Base-by-base conservation (phyloP, 495 filamentous ascomycete genomes). In the Beverwykella pulmonaria region DNA sequence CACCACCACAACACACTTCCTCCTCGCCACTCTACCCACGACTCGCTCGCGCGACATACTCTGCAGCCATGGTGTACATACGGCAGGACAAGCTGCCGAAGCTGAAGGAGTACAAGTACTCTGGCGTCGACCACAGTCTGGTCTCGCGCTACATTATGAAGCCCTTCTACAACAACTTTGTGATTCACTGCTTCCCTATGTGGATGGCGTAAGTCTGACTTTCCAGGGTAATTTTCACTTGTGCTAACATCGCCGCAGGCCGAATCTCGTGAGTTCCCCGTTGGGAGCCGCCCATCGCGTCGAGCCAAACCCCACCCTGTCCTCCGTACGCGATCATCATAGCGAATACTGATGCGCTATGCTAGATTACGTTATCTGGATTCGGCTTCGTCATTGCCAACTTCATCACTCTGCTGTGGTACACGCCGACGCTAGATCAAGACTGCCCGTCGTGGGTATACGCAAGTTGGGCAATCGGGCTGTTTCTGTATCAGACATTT, bases 401-500 rank as follows among this genome's bases (percentile, higher is more conserved):
- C 80, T 85, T 98, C 79, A 78, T 97, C 71, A 97, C 94, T 7
- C 78, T 98, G 73, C 83, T 98, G 54, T 98, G 91, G 90, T 98
- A 97, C 79, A 94, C 92, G 71, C 93, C 94, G n/a, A 89, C 85
- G 0, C 81, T 98, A 55, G 94, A 98, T 77, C 87, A 89, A 75
- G 91, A 98, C 75, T 97, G 93, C 75, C 94, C 94, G 7, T 67
- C 82, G 0, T 98, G 93, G 94, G 94, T 98, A 17, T 98, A 98
- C 82, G 88, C 87, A 55, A 89, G 86, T 66, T 98, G 92, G 88
- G 87, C 95, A 22, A 79, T 89, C 50, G 94, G 94, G 1, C 78
- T 98, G 69, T 97, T 97, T 75, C 78, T 98, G 34, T 98, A 98
- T 74, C 94, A 98, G 82, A 98, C 94, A 0, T 97, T 98, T 77